phyloP scores from a whole-genome alignment of 805 yeast genomes.

The Ogataea naganishii region DNA sequence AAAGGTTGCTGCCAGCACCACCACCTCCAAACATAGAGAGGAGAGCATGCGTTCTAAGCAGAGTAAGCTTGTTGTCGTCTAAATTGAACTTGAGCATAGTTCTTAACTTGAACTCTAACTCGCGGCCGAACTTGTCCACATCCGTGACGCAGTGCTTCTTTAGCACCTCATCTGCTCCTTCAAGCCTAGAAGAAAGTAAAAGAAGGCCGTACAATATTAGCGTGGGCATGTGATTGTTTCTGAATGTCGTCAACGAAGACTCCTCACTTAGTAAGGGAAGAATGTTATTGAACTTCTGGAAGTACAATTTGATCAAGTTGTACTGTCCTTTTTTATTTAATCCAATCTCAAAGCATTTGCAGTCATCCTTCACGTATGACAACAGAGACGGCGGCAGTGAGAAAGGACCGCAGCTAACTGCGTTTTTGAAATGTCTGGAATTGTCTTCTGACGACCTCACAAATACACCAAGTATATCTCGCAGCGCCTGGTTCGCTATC shows the following conservation, averaged over 20 bases:
- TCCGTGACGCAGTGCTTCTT: conserved; percentile 12
- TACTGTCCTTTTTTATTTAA: conserved; percentile 7
- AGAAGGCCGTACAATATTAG: conserved; percentile 33
- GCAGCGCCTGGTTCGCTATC: conserved; percentile 7
- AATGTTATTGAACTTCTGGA: conserved; percentile 28
- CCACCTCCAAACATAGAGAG: conserved; percentile 31
- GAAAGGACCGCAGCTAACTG: conserved; percentile 12
- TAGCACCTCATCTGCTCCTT: conserved; percentile 21
- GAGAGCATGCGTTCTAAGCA: conserved; percentile 26
- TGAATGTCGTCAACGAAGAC: conserved; percentile 27
- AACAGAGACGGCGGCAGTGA: conserved; percentile 8
- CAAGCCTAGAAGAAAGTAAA: conserved; percentile 32
- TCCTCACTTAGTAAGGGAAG: conserved; percentile 33
- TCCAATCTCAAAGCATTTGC: conserved; percentile 9
- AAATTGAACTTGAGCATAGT: conserved; percentile 28
- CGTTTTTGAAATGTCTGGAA: conserved; percentile 4
- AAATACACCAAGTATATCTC: conserved; percentile 14
- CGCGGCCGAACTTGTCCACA: conserved; percentile 16
- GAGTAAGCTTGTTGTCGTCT: conserved; percentile 28
- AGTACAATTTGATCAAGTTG: conserved; percentile 27
- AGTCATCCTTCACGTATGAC: conserved; percentile 6
- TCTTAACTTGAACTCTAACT: conserved; percentile 22
- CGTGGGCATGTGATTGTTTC: conserved; percentile 28
- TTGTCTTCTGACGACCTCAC: conserved; percentile 8
- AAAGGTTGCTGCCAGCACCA: conserved; percentile 17